A percentile compares a stretch with the other conserved stretches of the same genome.
These are phyloP conservation scores for Cucurbita ficifolia DNA, from an alignment of 306 rosid species.

Conservation along the genomic window DNA sequence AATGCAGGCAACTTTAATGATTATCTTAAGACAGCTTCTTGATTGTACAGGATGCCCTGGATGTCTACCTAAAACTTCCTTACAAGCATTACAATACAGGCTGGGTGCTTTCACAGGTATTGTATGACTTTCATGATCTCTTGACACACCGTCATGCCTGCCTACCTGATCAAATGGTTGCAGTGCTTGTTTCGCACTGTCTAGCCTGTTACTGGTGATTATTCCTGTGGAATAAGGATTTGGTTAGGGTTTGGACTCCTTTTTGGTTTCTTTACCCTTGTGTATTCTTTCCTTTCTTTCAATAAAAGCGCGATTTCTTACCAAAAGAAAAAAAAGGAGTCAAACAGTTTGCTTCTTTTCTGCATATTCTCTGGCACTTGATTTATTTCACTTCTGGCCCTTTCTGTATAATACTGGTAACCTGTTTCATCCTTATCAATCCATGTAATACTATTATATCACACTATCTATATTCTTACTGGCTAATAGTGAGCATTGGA, in stretches of 20 bases:
- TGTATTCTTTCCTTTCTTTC: not conserved
- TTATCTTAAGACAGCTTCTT: slow-evolving; percentile 11
- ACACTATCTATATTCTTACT: not conserved
- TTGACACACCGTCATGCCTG: not conserved
- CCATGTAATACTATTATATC: not conserved
- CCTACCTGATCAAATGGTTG: not conserved
- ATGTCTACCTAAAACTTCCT: slow-evolving; percentile 69
- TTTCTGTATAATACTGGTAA: not conserved
- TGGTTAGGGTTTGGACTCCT: not conserved
- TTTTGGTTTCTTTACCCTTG: not conserved
- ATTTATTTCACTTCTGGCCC: not conserved
- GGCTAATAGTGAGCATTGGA: not conserved
- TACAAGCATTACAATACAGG: slow-evolving; percentile 86
- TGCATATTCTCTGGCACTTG: not conserved
- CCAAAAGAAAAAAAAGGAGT: not conserved
- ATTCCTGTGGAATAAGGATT: not conserved
- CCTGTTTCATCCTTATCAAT: not conserved
- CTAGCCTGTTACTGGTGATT: not conserved
- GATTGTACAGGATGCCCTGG: slow-evolving; percentile 73
- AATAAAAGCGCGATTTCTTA: not conserved
- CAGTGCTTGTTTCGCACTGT: not conserved
- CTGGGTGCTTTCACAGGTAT: slow-evolving; percentile 98
- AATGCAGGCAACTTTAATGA: slow-evolving; percentile 10
- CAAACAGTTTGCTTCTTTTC: not conserved
- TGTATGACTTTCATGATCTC: not conserved